Percentiles rank a stretch among this genome's conserved stretches.
phyloP scores from a whole-genome alignment of 2,329 filamentous ascomycete species.

The Fusarium chaquense region DNA sequence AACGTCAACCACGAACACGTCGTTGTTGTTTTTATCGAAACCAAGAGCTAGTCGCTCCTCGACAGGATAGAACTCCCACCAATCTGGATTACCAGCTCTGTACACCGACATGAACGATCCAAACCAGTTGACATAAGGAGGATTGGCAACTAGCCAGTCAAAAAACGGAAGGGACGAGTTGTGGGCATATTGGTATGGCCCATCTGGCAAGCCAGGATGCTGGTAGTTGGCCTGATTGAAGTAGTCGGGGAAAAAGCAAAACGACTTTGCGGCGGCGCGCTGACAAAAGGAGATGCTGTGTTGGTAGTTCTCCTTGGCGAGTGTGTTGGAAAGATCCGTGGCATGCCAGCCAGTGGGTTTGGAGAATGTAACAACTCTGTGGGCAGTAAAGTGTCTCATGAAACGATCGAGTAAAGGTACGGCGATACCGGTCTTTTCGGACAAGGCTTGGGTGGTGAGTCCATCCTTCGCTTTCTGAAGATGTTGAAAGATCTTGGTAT shows the following conservation, averaged over 20 bases:
- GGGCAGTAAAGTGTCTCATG: slow-evolving; percentile 34
- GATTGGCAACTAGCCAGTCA: slow-evolving; percentile 17
- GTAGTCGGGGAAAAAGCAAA: slow-evolving; percentile 21
- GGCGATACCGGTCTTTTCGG: slow-evolving; percentile 21
- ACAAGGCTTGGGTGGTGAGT: slow-evolving; percentile 7
- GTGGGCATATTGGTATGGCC: slow-evolving; percentile 28
- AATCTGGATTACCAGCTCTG: slow-evolving; percentile 20
- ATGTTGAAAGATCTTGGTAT: slow-evolving; percentile 21
- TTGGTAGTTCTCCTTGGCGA: slow-evolving; percentile 18
- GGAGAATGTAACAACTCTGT: slow-evolving; percentile 18
- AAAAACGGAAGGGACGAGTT: slow-evolving; percentile 22
- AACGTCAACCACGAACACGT: slow-evolving; percentile 34
- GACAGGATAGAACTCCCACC: slow-evolving; percentile 28
- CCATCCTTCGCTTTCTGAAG: slow-evolving; percentile 12
- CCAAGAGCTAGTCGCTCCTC: slow-evolving; percentile 5
- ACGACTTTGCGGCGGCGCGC: slow-evolving; percentile 12
- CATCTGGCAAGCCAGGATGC: slow-evolving; percentile 4
- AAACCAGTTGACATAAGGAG: slow-evolving; percentile 23
- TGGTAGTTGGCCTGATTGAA: slow-evolving; percentile 26
- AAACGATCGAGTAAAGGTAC: slow-evolving; percentile 17
- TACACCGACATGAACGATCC: slow-evolving; percentile 35
- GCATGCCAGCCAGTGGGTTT: slow-evolving; percentile 23
- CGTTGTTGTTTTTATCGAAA: slow-evolving; percentile 10
- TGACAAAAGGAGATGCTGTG: slow-evolving; percentile 31
- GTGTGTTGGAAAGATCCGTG: slow-evolving; percentile 26